These are phyloP conservation scores for Wickerhamiella kurtzmanii DNA, from an alignment of 805 yeast species.

Conservation along the genomic window DNA sequence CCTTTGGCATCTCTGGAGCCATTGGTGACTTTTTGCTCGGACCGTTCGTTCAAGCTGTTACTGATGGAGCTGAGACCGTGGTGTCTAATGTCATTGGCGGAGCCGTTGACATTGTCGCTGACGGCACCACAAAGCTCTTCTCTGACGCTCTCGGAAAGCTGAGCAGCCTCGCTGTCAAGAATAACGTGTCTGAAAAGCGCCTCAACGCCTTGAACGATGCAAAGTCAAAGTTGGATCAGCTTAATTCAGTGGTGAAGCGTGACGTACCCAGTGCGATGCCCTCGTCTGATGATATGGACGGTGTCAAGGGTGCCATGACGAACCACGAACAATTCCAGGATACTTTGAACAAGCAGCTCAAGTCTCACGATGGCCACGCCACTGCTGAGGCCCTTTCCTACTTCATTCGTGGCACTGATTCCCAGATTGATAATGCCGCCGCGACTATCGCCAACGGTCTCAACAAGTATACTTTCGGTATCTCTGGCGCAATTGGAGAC, in stretches of 20 bases:
- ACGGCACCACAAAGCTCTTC: constrained; percentile 18
- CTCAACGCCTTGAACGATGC: background rate
- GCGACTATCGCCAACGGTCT: constrained; percentile 13
- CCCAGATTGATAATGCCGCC: constrained; percentile 24
- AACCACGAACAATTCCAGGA: constrained; percentile 16
- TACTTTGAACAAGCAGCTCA: constrained; percentile 14
- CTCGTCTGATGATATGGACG: constrained; percentile 1
- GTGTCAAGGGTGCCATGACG: constrained; percentile 14
- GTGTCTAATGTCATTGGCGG: constrained; percentile 21
- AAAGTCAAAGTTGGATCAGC: too few species aligned
- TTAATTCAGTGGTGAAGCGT: too few species aligned
- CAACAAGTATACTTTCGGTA: constrained; percentile 14
- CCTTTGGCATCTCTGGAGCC: constrained; percentile 19
- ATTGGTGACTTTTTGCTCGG: constrained; percentile 20
- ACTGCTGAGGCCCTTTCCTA: constrained; percentile 16
- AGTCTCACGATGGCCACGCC: constrained; percentile 16
- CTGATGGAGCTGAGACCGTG: constrained; percentile 24
- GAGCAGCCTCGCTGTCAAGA: constrained; percentile 16
- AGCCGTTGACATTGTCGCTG: constrained; percentile 18
- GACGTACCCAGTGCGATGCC: background rate
- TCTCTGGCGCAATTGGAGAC: constrained; percentile 13
- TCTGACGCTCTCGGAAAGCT: constrained; percentile 15
- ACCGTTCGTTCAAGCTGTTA: constrained; percentile 22
- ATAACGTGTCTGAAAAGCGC: constrained; percentile 4
- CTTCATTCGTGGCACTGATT: constrained; percentile 24